Evolutionary conservation across 108 stramenopile species (phyloP).

Genomic region (Cyclotella sp.): DNA sequence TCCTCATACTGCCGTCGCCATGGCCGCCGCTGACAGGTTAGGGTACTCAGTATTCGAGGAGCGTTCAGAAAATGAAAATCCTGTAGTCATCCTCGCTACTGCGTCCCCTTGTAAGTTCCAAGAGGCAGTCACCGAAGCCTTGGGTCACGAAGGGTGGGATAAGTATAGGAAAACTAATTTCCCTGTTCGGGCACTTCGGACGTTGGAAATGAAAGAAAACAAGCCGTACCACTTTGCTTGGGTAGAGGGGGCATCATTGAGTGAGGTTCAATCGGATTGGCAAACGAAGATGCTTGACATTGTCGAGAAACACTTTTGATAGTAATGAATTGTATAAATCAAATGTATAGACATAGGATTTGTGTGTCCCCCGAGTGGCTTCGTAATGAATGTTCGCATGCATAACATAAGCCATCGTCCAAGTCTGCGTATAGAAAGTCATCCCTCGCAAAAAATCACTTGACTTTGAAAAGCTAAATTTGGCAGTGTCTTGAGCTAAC

Average conservation of each 20-base stretch:
- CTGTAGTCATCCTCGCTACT: conserved; percentile 77
- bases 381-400: too few species aligned
- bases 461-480: too few species aligned
- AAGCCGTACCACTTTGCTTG: conserved; percentile 31
- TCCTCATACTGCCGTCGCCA: conserved; percentile 90
- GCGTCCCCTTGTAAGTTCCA: conserved; percentile 90
- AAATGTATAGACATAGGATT: too few species aligned
- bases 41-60: conserved; percentile 53
- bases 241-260: conserved; percentile 23
- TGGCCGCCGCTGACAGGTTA: conserved; percentile 67
- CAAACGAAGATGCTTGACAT: conserved; percentile 41
- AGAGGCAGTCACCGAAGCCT: conserved; percentile 62
- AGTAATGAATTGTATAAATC: neutral
- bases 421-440: too few species aligned
- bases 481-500: too few species aligned
- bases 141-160: conserved; percentile 69
- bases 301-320: conserved; percentile 29
- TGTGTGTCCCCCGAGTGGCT: too few species aligned
- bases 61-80: conserved; percentile 1
- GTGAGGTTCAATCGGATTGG: conserved; percentile 46
- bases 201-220: conserved; percentile 28
- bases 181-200: conserved; percentile 55
- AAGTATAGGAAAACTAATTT: conserved; percentile 55
- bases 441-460: too few species aligned
- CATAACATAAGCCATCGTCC: too few species aligned